Evolutionary conservation across 2,329 filamentous ascomycete genomes (phyloP), one percentile per base, ranked within the genome.

Genomic region (Ceratocystis huliohia): DNA sequence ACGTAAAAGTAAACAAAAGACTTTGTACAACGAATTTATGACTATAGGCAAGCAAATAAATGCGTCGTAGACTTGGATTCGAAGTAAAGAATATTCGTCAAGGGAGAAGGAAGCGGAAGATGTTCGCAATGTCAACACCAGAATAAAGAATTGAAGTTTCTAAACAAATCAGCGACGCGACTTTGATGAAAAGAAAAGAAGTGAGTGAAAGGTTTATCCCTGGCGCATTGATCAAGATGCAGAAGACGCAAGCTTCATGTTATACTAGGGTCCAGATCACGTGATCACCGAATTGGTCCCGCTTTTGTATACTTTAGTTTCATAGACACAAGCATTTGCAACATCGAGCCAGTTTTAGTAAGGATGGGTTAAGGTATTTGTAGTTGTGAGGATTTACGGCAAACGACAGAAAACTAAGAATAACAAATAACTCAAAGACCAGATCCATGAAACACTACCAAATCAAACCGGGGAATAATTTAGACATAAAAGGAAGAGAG

Each of bases 201-300:
- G n/a, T 17, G 4, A 44, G 44, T 20, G 44, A 62, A 45, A 44
- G n/a, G 25, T 15, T 25, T 25, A 62, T 25, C 59, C 59, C 41
- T 62, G 59, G 59, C 33, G 33, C 59, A 41, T 62, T 62, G 59
- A 25, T 59, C 56, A 33, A n/a, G n/a, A 41, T 41, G 37, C 37
- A 15, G 10, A 41, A 41, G 37, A 41, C 37, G 3, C 37, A 37
- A 37, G 61, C 25, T 48, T 30, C 33, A 30, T 13, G 37, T 41
- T 10, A 7, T 33, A 30, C 15, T 41, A 48, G 44, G 44, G 22
- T 46, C 41, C 28, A 28, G 15, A 20, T 64, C 62, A 64, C 62
- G 62, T 64, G 62, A 41, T 7, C 5, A 1, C 2, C 0, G 1
- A 28, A 1, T 46, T 46, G 15, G 45, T 30, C 41, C 61, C 44